Base-by-base conservation (phyloP, 2,329 filamentous ascomycete genomes). In the Aureobasidium sp. region DNA sequence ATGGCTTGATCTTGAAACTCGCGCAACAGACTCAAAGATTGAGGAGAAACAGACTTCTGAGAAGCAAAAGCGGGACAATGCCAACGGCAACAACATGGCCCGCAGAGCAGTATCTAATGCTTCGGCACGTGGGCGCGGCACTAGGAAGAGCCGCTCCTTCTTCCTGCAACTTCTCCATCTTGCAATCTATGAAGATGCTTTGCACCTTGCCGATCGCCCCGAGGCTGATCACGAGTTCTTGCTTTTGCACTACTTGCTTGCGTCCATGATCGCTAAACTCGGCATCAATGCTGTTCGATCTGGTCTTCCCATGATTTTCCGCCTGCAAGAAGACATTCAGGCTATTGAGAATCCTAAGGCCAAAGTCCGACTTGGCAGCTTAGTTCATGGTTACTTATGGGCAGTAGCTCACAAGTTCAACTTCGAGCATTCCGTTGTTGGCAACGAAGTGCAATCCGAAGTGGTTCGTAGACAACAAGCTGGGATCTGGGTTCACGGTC, bases 351-450 rank as follows among this genome's bases (percentile, higher is more conserved):
- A 82, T 27, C 85, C 88, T 0, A 73, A 84, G 46, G 83, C 87
- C 34, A 94, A 93, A 71, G 84, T 96, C 42, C 87, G 90, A 47
- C 79, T 95, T 47, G 91, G 89, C 34, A 91, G 89, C 70, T 78
- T 97, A 62, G 90, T 93, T 56, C 90, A 96, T 70, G 92, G 91
- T 9, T 97, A 97, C 73, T 86, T 97, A 63, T 93, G 89, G 87
- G 83, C 85, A 0, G 72, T 97, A 64, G 86, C 84, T 5, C 87
- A 92, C 63, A 87, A 84, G 61, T 92, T 96, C 65, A 84, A 89
- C 50, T 87, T 95, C 64, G 87, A 92, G 60, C 80, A 80, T 7
- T 86, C 88, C 0, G 78, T 81, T 0, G 81, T 89, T 20, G 91
- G 90, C 8, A 81, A 82, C 58, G 85, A 85, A 8, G 85, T 97